phyloP scores from a whole-genome alignment of 345 rosid species.

The Iberis pinnata region DNA sequence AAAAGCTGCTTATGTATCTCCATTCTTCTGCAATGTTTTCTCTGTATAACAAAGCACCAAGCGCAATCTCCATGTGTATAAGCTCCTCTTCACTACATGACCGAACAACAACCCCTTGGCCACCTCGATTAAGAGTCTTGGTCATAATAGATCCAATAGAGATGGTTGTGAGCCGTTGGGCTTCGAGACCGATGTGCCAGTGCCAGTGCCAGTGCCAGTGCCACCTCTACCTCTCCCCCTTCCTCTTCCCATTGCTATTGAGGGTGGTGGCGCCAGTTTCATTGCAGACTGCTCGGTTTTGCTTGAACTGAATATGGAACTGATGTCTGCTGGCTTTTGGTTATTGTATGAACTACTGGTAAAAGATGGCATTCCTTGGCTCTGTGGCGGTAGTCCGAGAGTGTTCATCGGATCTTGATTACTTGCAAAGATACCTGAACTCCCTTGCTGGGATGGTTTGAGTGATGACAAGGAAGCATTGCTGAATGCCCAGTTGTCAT shows the following conservation, averaged over 20 bases:
- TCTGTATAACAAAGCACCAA: too few species aligned
- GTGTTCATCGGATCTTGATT: conserved; percentile 39
- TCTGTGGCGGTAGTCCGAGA: conserved; percentile 48
- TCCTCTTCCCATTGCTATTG: conserved; percentile 64
- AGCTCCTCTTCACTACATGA: conserved; percentile 7
- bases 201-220: conserved; percentile 4
- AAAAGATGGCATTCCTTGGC: conserved; percentile 38
- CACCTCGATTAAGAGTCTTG: neutral
- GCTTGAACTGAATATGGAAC: conserved; percentile 62
- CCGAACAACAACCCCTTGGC: neutral
- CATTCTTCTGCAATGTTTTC: too few species aligned
- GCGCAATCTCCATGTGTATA: neutral
- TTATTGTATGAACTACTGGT: conserved; percentile 32
- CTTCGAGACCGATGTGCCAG: conserved; percentile 33
- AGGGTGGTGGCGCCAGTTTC: conserved; percentile 90
- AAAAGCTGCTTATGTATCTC: too few species aligned
- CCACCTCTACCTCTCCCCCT: conserved; percentile 54
- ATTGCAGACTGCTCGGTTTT: conserved; percentile 51
- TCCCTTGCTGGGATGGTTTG: conserved; percentile 39
- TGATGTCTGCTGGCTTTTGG: conserved; percentile 54
- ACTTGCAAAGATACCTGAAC: conserved; percentile 29
- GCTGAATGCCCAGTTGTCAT: conserved; percentile 48
- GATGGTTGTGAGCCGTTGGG: conserved; percentile 49
- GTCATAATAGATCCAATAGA: conserved; percentile 63
- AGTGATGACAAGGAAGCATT: conserved; percentile 33